Evolutionary conservation across 257 asterid species (phyloP).

Genomic region (Solanum infundibuliforme): DNA sequence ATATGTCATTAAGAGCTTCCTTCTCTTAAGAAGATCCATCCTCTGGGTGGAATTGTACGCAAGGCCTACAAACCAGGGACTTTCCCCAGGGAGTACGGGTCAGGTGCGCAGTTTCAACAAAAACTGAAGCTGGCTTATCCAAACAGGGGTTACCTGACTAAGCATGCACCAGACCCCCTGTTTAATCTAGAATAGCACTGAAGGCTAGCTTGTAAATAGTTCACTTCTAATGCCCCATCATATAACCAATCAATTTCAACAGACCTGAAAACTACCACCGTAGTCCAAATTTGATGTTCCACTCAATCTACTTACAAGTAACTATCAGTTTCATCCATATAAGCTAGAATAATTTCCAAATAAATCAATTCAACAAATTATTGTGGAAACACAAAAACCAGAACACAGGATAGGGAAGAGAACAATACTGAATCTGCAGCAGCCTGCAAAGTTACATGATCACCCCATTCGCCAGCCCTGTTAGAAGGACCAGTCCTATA

Average conservation of each 20-base stretch:
- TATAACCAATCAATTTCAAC: not conserved
- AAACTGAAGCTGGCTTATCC: not conserved
- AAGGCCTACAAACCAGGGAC: too few species aligned
- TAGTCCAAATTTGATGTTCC: not conserved
- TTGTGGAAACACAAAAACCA: not conserved
- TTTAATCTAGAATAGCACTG: not conserved
- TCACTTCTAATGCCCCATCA: not conserved
- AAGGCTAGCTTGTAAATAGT: not conserved
- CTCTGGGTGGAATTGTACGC: too few species aligned
- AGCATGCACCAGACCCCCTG: not conserved
- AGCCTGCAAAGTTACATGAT: conserved; percentile 87
- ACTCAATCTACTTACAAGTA: not conserved
- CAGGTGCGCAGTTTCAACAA: too few species aligned
- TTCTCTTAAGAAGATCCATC: not conserved
- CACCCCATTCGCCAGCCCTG: conserved; percentile 97
- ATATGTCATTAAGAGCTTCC: not conserved
- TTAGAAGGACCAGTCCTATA: not conserved
- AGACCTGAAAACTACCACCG: not conserved
- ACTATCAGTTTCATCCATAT: not conserved
- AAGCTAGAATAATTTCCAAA: not conserved
- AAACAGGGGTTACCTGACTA: not conserved
- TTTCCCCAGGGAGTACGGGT: too few species aligned
- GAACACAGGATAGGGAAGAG: not conserved
- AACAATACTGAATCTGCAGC: conserved; percentile 76
- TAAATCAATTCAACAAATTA: not conserved